Base-by-base conservation (phyloP, 257 asterid species). In the Gentiana dahurica region DNA sequence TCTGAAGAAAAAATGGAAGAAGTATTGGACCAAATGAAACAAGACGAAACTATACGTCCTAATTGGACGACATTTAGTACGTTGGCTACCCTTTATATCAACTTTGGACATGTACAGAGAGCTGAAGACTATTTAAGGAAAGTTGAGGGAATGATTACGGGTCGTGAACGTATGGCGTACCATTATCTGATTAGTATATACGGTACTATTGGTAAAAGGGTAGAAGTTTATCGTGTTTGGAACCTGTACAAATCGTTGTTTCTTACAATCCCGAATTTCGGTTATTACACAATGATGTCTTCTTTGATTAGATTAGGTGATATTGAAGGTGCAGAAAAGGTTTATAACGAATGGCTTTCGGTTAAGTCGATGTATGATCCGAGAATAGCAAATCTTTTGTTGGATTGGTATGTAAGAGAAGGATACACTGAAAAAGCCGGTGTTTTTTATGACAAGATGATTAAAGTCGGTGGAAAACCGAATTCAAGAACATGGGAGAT, bases 11-110 rank as follows among this genome's bases (percentile, higher is more conserved):
- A 76, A 61, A 81, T 83, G 95, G 99, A 92, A 61, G 73, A 74
- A 66, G 94, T 77, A 41, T 71, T 78, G 47, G 75, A 77, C 12
- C 73, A 54, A 55, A 88, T 92, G 95, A 72, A 80, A 73, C 69
- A 68, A 54, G 93, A 83, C 69, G 51, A 74, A 64, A 6, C 69
- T 54, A 65, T 83, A 55, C 75, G 72, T 43, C 91, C 95, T 55
- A 83, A 75, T 60, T 92, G 99, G 99, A 72, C 89, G 53, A 88
- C 99, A 4, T 92, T 67, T 65, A 76, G 95, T 75, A 83, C 97
- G 33, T 72, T 92, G 99, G 95, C 99, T 8, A 68, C 95, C 3
- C 45, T 76, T 72, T 88, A 81, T 59, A 74, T 86, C 44, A 83
- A 74, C 63, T 64, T 63, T 37, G 89, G 80, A 66, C 64, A 74